Evolutionary conservation across 2,329 filamentous ascomycete genomes (phyloP), one percentile per base, ranked within the genome.

Genomic region (Aspergillus intermedius): DNA sequence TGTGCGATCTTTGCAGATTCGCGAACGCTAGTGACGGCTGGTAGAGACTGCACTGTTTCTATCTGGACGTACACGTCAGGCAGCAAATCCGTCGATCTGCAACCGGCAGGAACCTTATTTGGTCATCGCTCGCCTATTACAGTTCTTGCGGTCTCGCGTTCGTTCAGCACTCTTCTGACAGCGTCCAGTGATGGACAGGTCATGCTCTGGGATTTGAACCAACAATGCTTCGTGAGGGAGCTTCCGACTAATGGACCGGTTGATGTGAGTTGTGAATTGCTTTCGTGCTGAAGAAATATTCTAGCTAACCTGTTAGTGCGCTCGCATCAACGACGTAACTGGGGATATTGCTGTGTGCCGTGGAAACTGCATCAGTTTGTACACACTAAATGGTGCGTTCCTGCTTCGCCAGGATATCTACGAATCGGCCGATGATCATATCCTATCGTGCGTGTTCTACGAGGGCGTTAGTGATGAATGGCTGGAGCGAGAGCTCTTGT

Each of bases 161-260:
- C 89, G 0, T 94, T 96, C 66, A 91, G 88, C 62, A 87, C 90
- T 0, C 81, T 98, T 46, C 77, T 97, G 3, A 94, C 90, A 1
- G 86, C 87, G 1, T 91, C 87, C 0, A 78, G 79, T 0, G 88
- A 95, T 61, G 91, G 91, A 0, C 83, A 88, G 35, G 83, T 91
- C 9, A 83, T 95, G 60, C 75, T 97, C 3, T 98, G 93, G 93
- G 93, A 97, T 65, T 77, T 98, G 3, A 98, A 97, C 66, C 82
- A 88, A 13, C 80, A 90, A 10, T 87, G 89, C 46, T 95, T 95
- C 60, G 84, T 97, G 5, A 82, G 89, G 41, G 86, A 83, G 66
- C 74, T 91, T 19, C 82, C 82, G 0, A 67, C 76, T 13, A 75
- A 76, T 3, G 76, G 80, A 4, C 69, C 76, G 5, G 70, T 77